Conservation (phyloP, 106 monocot genomes). For the Narthecium ossifragum region DNA sequence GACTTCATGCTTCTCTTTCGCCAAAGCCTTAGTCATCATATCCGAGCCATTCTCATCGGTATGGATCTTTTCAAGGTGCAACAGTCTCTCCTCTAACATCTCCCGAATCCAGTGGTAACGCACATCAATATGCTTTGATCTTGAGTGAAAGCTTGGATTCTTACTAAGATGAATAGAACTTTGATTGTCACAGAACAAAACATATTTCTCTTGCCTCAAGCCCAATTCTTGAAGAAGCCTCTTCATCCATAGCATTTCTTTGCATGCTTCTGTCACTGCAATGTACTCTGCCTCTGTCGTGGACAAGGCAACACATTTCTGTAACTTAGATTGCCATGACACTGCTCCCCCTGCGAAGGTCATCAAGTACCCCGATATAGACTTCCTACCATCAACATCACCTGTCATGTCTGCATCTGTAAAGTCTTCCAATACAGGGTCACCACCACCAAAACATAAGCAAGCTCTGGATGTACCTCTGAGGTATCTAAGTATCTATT, state of each 20-base stretch:
- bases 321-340: background rate
- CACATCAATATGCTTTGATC: too few relatives aligned
- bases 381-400: background rate
- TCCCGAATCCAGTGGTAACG: background rate
- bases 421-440: background rate
- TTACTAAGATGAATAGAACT: background rate
- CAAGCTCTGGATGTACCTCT: background rate
- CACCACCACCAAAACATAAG: background rate
- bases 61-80: slow-evolving; percentile 1
- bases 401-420: background rate
- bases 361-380: background rate
- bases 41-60: background rate
- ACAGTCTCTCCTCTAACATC: background rate
- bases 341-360: background rate
- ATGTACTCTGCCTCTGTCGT: background rate
- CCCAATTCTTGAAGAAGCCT: background rate
- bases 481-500: background rate
- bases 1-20: background rate
- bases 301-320: background rate
- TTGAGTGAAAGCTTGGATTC: background rate
- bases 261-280: background rate
- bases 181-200: background rate
- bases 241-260: background rate
- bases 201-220: background rate
- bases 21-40: background rate